These are phyloP conservation scores for Triglochin maritima DNA, from an alignment of 106 monocot species.

Conservation along the genomic window DNA sequence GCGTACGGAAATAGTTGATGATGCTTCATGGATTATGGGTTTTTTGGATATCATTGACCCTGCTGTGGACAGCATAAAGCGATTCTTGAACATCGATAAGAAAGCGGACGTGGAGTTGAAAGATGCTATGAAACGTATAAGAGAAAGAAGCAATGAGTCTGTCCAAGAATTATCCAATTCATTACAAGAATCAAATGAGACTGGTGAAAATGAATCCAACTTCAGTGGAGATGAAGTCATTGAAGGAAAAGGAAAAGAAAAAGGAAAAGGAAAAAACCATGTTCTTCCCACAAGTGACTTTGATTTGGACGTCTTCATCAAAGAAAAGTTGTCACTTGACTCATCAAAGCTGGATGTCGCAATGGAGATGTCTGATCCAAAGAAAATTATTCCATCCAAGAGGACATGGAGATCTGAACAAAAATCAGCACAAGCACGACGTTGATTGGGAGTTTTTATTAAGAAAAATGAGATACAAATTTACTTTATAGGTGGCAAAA, in stretches of 20 bases:
- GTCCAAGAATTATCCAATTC: constrained; percentile 4
- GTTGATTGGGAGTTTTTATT: constrained; percentile 2
- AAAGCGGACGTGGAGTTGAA: constrained; percentile 21
- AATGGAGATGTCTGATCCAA: constrained; percentile 23
- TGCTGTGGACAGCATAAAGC: constrained; percentile 66
- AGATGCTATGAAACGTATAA: constrained; percentile 18
- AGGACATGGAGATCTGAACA: constrained; percentile 31
- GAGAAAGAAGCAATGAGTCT: constrained; percentile 5
- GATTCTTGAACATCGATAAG: constrained; percentile 51
- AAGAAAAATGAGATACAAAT: too few species aligned
- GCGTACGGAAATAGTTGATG: constrained; percentile 93
- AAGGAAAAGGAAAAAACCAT: neutral
- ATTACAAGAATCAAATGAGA: neutral
- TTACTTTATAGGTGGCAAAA: too few species aligned
- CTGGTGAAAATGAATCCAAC: neutral
- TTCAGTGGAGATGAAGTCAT: neutral
- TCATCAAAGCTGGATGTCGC: constrained; percentile 38
- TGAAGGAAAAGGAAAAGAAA: neutral
- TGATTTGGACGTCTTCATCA: constrained; percentile 73
- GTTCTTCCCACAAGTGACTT: constrained; percentile 23
- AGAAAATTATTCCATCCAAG: constrained; percentile 11
- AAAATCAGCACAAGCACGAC: constrained; percentile 13
- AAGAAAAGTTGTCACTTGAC: constrained; percentile 52
- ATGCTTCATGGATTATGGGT: constrained; percentile 93
- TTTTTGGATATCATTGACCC: constrained; percentile 85